Evolutionary conservation across 805 yeast genomes (phyloP).

Genomic region (Pichia ethanolica): DNA sequence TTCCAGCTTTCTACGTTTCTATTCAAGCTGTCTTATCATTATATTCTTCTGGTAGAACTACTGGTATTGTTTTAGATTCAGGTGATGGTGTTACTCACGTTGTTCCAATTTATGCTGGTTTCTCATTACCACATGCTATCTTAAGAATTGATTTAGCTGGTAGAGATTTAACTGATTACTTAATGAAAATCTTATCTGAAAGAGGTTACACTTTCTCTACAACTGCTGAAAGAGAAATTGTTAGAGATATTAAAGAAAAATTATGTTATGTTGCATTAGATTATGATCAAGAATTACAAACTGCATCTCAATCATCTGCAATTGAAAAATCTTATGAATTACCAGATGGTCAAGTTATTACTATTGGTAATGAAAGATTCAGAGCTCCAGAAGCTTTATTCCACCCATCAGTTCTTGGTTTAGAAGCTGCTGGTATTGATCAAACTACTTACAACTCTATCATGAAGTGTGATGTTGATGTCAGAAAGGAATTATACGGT

Average conservation of each 20-base stretch:
- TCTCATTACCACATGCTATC: conserved; percentile 98
- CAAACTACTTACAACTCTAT: conserved; percentile 94
- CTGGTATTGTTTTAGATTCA: conserved; percentile 98
- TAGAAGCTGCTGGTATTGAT: conserved; percentile 98
- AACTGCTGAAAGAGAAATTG: conserved; percentile 98
- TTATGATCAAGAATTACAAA: conserved; percentile 99
- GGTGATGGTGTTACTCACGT: conserved; percentile 99
- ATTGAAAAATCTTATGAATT: conserved; percentile 98
- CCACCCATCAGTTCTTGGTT: conserved; percentile 89
- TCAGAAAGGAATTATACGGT: conserved; percentile 97
- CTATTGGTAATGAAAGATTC: conserved; percentile 99
- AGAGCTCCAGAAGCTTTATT: conserved; percentile 99
- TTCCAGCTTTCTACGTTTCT: conserved; percentile 98
- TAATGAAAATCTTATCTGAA: conserved; percentile 97
- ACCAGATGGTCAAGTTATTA: conserved; percentile 99
- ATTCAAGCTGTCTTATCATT: conserved; percentile 97
- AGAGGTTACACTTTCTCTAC: conserved; percentile 99
- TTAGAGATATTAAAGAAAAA: conserved; percentile 93
- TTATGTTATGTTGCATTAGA: conserved; percentile 98
- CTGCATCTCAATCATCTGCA: conserved; percentile 96
- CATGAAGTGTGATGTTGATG: conserved; percentile 98
- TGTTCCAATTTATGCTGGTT: conserved; percentile 99
- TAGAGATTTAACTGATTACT: conserved; percentile 98
- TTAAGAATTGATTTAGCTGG: conserved; percentile 99
- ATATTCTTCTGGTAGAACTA: conserved; percentile 99